Conservation (phyloP, 164 flowering plant species). For the Vitis amurensis region DNA sequence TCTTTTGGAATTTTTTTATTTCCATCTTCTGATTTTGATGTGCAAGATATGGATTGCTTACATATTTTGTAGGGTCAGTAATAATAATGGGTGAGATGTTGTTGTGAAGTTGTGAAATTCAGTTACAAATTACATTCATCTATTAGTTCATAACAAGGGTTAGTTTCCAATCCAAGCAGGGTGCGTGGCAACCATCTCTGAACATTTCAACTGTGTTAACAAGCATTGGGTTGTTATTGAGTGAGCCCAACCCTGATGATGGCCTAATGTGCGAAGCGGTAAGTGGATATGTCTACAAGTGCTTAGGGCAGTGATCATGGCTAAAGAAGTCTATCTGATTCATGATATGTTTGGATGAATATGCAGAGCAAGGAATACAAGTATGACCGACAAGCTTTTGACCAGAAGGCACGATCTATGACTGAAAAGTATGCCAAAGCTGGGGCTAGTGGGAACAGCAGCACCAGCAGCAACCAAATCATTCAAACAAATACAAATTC, state of each 20-base stretch:
- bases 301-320: not conserved
- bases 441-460: slow-evolving; percentile 24
- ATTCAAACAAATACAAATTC: slow-evolving; percentile 13
- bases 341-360: slow-evolving; percentile 18
- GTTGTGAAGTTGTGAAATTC: not conserved
- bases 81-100: too few species aligned
- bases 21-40: too few species aligned
- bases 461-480: slow-evolving; percentile 22
- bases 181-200: slow-evolving; percentile 94
- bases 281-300: slow-evolving; percentile 28
- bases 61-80: too few species aligned
- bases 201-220: slow-evolving; percentile 81
- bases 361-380: slow-evolving; percentile 87
- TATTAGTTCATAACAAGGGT: not conserved
- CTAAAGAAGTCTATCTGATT: not conserved
- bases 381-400: slow-evolving; percentile 74
- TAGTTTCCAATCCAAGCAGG: slow-evolving; percentile 42
- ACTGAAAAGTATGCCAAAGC: slow-evolving; percentile 71
- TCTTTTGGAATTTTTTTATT: too few species aligned
- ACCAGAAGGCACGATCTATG: slow-evolving; percentile 77
- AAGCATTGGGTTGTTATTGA: slow-evolving; percentile 77
- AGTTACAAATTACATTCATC: not conserved
- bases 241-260: slow-evolving; percentile 95
- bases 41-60: too few species aligned
- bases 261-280: slow-evolving; percentile 92